Percentiles rank a stretch among this genome's conserved stretches.
Conservation (phyloP, 352 stramenopile genomes). For the Phytophthora aleatoria region DNA sequence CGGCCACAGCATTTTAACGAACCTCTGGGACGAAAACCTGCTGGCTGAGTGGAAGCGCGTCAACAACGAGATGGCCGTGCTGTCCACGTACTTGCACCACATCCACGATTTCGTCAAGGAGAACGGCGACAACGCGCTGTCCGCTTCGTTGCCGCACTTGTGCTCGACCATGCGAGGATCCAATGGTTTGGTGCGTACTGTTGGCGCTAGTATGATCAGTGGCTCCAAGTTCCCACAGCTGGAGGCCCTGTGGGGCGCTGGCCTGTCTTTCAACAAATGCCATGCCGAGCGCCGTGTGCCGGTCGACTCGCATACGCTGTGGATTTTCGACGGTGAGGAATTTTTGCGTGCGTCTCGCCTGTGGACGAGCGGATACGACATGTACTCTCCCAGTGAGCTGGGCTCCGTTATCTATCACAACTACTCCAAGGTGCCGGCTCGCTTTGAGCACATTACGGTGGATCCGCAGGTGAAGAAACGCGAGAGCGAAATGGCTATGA, state of each 20-base stretch:
- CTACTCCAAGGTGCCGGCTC: conserved; percentile 70
- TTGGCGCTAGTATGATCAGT: conserved; percentile 83
- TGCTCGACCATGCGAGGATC: conserved; percentile 76
- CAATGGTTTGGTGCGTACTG: conserved; percentile 71
- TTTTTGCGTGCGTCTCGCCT: conserved; percentile 65
- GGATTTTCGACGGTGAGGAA: conserved; percentile 80
- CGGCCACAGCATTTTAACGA: conserved; percentile 87
- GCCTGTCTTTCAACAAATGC: conserved; percentile 86
- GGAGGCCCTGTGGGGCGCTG: conserved; percentile 73
- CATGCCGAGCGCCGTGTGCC: conserved; percentile 76
- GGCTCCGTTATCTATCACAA: conserved; percentile 79
- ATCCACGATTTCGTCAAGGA: conserved; percentile 82
- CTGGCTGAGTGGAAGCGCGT: conserved; percentile 75
- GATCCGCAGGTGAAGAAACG: conserved; percentile 45
- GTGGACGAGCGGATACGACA: conserved; percentile 73
- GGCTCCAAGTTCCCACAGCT: conserved; percentile 76
- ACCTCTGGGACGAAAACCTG: conserved; percentile 79
- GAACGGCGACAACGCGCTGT: conserved; percentile 76
- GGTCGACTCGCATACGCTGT: conserved; percentile 82
- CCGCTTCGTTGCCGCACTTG: conserved; percentile 67
- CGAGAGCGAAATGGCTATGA: conserved; percentile 58
- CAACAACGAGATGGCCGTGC: conserved; percentile 85
- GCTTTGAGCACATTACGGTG: conserved; percentile 63
- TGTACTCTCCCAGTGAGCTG: conserved; percentile 67
- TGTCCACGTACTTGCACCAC: conserved; percentile 84